Evolutionary conservation across 176 grass and related monocot species (phyloP), one percentile per base, ranked within the genome.

Genomic region (Zizania latifolia): DNA sequence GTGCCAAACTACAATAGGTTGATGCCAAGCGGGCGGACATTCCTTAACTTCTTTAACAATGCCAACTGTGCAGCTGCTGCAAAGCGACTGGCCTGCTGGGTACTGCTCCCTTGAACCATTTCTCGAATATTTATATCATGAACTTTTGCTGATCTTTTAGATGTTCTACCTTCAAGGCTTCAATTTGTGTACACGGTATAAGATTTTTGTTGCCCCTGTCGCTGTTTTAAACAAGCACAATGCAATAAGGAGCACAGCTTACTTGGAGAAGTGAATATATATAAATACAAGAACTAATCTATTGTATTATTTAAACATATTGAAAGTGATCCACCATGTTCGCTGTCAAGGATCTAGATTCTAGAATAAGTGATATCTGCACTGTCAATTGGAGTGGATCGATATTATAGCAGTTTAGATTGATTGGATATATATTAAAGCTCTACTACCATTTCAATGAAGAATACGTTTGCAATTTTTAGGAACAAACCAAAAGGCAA

Each of bases 1-100:
- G 77, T 90, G 82, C 96, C 96, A 37, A 99, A 99, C 70, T 99
- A 99, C 82, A 99, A 95, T 87, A 86, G 96, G 9, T 90, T 99
- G 79, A 94, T 95, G 92, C 96, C 96, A 28, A 90, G 84, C 44
- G 92, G 87, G 55, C 78, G 88, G 4, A 90, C 87, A 23, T 87
- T 94, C 46, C 82, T 99, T 72, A 92, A 86, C 88, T 90, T 99
- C 86, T 89, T 94, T 74, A 90, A 99, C 71, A 95, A 85, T 72
- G 89, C 92, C 63, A 92, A 95, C 31, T 99, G 96, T 72, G 96
- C 92, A 50, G 92, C 91, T 65, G 96, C 96, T 0, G 96, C 96
- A 0, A 99, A 99, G 79, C 89, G 91, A 61, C 70, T 99, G 59
- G 96, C 96, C 62, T 99, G 96, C 72, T 99, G 96, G 96, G 96